Conservation (phyloP, 768 basidiomycete genomes). For the Guyanaporus albipodus region DNA sequence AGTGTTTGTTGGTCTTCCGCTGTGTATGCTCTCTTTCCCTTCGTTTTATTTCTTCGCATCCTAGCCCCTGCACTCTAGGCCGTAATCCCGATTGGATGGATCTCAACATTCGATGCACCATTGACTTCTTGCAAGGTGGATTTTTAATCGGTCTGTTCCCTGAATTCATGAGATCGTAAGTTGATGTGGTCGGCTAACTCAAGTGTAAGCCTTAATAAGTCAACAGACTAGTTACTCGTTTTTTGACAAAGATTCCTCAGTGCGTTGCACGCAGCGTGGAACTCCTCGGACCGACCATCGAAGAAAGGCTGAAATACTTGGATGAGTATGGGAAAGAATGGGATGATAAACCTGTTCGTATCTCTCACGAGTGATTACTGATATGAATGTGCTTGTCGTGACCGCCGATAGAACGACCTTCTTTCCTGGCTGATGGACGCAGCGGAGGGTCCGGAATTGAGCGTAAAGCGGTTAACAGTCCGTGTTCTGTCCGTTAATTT, state of each 20-base stretch:
- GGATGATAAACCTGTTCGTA: not conserved
- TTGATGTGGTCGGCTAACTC: not conserved
- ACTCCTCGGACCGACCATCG: not conserved
- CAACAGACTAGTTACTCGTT: not conserved
- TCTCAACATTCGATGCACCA: not conserved
- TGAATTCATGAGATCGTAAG: not conserved
- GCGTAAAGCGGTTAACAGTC: not conserved
- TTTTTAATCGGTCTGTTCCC: not conserved
- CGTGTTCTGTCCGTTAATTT: not conserved
- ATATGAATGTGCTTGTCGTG: not conserved
- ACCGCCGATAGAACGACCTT: not conserved
- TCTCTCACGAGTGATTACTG: not conserved
- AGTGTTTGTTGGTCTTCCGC: not conserved
- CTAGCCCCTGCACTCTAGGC: not conserved
- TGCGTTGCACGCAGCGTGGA: not conserved
- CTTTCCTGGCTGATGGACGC: not conserved
- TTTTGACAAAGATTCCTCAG: not conserved
- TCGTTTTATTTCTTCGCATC: no score
- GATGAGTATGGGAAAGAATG: not conserved
- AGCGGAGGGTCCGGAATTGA: not conserved
- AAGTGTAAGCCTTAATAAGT: not conserved
- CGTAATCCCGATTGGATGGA: not conserved
- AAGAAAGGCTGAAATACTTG: not conserved
- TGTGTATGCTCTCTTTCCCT: not conserved
- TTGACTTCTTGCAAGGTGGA: not conserved